Evolutionary conservation across 2,329 filamentous ascomycete species (phyloP), one percentile per base, ranked within the genome.

Genomic region (Verticillium klebahnii): DNA sequence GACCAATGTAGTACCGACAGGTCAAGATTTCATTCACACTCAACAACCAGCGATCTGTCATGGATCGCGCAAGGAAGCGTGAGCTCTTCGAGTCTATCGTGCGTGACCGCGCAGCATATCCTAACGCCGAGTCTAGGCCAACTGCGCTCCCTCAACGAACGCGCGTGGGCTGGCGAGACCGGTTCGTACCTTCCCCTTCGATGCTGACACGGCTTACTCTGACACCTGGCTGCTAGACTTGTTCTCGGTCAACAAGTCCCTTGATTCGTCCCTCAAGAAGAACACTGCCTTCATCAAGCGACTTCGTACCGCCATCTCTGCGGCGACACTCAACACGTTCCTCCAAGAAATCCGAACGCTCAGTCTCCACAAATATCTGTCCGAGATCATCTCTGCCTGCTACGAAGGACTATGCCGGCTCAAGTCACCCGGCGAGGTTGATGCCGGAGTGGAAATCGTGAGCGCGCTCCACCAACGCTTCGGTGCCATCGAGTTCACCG

Each of bases 201-300:
- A 40, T 23, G 50, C 40, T 56, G 58, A 31, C 55, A 36, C 34
- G 59, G 50, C 69, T 68, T 57, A 52, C 57, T 60, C 64, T 66
- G 56, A 63, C 59, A 23, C 55, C 65, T 56, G 60, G 59, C 52
- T 56, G 37, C 67, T 58, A 96, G 93, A 91, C 80, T 79, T 96
- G 65, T 92, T 96, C 71, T 78, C 86, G 60, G 88, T 95, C 68
- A 88, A 86, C 75, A 85, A 85, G 72, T 90, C 91, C 34, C 89
- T 98, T 71, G 94, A 98, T 76, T 97, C 94, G 59, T 95, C 93
- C 59, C 83, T 98, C 75, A 97, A 97, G 80, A 98, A 97, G 82
- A 98, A 98, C 71, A 98, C 94, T 4, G 93, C 93, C 67, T 97
- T 98, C 75, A 98, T 98, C 73, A 97, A 97, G 78, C 92, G 94